phyloP scores from a whole-genome alignment of 495 filamentous ascomycete species.

The Bacidia rubella region DNA sequence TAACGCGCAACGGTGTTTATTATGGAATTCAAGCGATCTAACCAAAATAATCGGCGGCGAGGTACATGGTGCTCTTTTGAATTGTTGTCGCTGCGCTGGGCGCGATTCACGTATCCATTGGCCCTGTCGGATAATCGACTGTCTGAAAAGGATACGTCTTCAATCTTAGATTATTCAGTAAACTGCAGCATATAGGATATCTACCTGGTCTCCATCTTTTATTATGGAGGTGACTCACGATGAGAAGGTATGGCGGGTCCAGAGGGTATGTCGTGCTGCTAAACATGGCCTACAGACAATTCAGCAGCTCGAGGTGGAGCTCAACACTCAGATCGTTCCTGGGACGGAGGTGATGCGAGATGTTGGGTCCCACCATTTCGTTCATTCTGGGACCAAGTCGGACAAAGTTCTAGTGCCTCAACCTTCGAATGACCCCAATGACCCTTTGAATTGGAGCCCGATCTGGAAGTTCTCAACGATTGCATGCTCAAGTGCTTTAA shows the following conservation, averaged over 20 bases:
- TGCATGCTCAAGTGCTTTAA: slow-evolving; percentile 31
- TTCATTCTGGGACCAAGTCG: slow-evolving; percentile 32
- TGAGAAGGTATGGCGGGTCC: slow-evolving; percentile 25
- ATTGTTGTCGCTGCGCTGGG: no score
- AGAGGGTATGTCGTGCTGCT: slow-evolving; percentile 17
- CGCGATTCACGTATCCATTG: no score
- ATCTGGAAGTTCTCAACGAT: slow-evolving; percentile 33
- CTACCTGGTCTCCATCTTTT: no score
- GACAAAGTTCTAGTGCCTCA: slow-evolving; percentile 40
- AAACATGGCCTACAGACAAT: slow-evolving; percentile 15
- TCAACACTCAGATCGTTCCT: slow-evolving; percentile 42
- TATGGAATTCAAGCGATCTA: no score
- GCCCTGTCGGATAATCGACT: no score
- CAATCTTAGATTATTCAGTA: no score
- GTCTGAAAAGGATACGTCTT: no score
- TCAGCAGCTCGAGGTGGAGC: slow-evolving; percentile 33
- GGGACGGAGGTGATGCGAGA: slow-evolving; percentile 52
- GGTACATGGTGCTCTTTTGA: neutral
- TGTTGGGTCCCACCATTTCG: slow-evolving; percentile 46
- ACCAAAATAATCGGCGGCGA: neutral
- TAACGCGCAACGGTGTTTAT: no score
- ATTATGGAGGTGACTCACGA: slow-evolving; percentile 33
- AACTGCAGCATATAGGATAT: no score
- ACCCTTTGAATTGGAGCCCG: slow-evolving; percentile 33
- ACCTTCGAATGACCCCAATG: slow-evolving; percentile 33